Percentiles rank a stretch among this genome's conserved stretches.
Conservation (phyloP, 192 early-diverging fungal species). For the Rhizophagus sp. region DNA sequence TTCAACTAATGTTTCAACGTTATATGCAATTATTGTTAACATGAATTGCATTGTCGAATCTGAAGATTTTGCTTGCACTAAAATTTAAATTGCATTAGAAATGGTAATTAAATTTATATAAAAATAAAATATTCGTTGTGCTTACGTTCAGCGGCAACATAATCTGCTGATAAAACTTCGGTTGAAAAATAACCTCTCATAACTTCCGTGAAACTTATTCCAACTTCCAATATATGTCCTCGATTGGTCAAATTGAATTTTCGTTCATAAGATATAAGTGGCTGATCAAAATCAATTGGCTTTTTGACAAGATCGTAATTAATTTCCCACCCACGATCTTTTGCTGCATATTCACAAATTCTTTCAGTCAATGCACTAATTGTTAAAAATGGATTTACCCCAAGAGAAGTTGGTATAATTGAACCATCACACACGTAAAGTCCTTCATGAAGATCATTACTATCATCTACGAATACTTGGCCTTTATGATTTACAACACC, state of each 20-base stretch:
- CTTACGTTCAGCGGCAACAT: slow-evolving; percentile 37
- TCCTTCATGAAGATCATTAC: slow-evolving; percentile 43
- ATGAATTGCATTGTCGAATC: slow-evolving; percentile 42
- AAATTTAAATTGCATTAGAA: background rate
- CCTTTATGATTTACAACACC: slow-evolving; percentile 56
- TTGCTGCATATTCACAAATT: slow-evolving; percentile 37
- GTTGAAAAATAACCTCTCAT: slow-evolving; percentile 50
- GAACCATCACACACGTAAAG: slow-evolving; percentile 52
- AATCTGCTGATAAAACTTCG: slow-evolving; percentile 36
- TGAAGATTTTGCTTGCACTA: slow-evolving; percentile 42
- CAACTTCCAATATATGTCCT: slow-evolving; percentile 18
- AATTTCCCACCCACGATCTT: slow-evolving; percentile 45
- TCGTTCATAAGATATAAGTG: slow-evolving; percentile 18
- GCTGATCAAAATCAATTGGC: slow-evolving; percentile 40
- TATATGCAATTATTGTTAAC: slow-evolving; percentile 35
- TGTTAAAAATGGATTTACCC: slow-evolving; percentile 53
- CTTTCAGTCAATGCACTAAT: slow-evolving; percentile 50
- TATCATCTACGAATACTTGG: slow-evolving; percentile 36
- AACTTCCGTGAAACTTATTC: slow-evolving; percentile 41
- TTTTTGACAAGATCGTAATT: slow-evolving; percentile 37
- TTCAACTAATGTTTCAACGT: slow-evolving; percentile 35
- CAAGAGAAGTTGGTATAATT: slow-evolving; percentile 47
- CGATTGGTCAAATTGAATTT: background rate
- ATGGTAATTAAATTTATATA: background rate
- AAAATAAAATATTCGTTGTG: background rate